phyloP scores from a whole-genome alignment of 305 asterid genomes.

The Stenogyne calaminthoides region DNA sequence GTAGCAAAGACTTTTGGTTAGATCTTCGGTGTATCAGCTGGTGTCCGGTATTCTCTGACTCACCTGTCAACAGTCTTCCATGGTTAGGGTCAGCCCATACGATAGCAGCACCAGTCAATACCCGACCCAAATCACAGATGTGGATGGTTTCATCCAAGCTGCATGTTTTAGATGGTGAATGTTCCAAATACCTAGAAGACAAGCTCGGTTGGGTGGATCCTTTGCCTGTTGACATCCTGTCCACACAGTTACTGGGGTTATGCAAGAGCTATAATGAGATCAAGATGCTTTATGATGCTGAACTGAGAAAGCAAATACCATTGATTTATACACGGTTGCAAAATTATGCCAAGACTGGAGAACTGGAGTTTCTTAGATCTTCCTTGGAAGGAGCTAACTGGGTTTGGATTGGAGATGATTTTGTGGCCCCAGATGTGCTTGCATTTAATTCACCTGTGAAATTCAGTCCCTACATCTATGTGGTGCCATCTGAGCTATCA shows the following conservation, averaged over 20 bases:
- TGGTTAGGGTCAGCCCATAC: slow-evolving; percentile 61
- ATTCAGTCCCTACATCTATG: slow-evolving; percentile 92
- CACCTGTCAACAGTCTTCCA: slow-evolving; percentile 76
- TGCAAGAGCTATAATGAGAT: slow-evolving; percentile 56
- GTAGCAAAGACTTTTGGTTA: slow-evolving; percentile 73
- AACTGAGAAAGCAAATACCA: slow-evolving; percentile 68
- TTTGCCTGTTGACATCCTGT: slow-evolving; percentile 55
- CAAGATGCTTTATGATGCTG: slow-evolving; percentile 51
- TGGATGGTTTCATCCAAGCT: slow-evolving; percentile 82
- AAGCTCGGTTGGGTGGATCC: slow-evolving; percentile 88
- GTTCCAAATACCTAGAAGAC: slow-evolving; percentile 60
- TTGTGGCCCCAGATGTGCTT: slow-evolving; percentile 80
- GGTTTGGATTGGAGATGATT: slow-evolving; percentile 99
- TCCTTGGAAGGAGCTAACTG: slow-evolving; percentile 65
- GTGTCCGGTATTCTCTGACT: slow-evolving; percentile 85
- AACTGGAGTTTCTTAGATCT: slow-evolving; percentile 56
- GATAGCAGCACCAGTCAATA: slow-evolving; percentile 68
- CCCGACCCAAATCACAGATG: slow-evolving; percentile 86
- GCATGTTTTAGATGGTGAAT: slow-evolving; percentile 81
- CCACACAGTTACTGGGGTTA: slow-evolving; percentile 72
- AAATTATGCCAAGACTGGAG: slow-evolving; percentile 56
- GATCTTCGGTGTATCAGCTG: slow-evolving; percentile 67
- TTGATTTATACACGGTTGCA: slow-evolving; percentile 77
- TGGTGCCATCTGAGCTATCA: slow-evolving; percentile 91
- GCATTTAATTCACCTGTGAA: slow-evolving; percentile 98